phyloP scores from a whole-genome alignment of 768 basidiomycete species.

The Leccinellum rugosiceps region DNA sequence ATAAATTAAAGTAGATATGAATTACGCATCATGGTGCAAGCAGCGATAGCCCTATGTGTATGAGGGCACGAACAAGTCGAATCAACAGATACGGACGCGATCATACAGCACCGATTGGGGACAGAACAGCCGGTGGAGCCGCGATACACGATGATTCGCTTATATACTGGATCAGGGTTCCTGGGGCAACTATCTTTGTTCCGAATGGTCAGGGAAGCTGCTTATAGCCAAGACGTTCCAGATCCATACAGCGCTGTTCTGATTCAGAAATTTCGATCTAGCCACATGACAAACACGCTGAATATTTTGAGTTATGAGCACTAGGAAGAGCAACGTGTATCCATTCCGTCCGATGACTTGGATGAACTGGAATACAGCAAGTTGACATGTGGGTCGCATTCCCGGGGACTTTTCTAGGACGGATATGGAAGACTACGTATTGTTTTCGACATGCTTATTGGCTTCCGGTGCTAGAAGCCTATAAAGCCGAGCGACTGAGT shows the following conservation, averaged over 20 bases:
- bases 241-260: constrained; percentile 19
- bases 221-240: constrained; percentile 21
- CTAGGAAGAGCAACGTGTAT: constrained; percentile 20
- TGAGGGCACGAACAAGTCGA: constrained; percentile 2
- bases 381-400: constrained; percentile 23
- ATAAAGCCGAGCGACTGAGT: constrained; percentile 24
- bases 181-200: constrained; percentile 23
- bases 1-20: background rate
- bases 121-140: constrained; percentile 19
- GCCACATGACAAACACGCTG: constrained; percentile 32
- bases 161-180: constrained; percentile 19
- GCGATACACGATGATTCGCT: constrained; percentile 18
- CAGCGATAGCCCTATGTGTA: background rate
- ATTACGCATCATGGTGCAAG: constrained; percentile 4
- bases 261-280: constrained; percentile 26
- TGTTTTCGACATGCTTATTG: constrained; percentile 27
- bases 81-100: constrained; percentile 4
- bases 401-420: constrained; percentile 23
- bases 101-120: constrained; percentile 7
- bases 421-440: constrained; percentile 27
- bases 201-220: constrained; percentile 23
- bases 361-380: constrained; percentile 26
- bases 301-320: constrained; percentile 15
- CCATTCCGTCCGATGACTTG: constrained; percentile 12
- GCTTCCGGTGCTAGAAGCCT: constrained; percentile 23